Evolutionary conservation across 345 rosid species (phyloP), one percentile per base, ranked within the genome.

Genomic region (Brassica nigra): DNA sequence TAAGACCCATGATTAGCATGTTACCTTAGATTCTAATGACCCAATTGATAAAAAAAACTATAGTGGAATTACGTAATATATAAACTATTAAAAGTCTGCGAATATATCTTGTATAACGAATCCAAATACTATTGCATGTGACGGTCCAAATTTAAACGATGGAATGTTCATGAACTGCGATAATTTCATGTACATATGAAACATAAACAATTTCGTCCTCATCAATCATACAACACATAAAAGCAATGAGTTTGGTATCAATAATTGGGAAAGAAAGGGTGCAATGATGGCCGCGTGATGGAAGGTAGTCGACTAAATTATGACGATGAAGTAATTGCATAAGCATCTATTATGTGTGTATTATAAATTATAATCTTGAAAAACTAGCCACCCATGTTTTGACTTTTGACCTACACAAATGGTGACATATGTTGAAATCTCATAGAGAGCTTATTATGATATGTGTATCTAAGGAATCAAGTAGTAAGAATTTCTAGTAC

Each of bases 1-100:
- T 64, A 68, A 74, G 73, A 64, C 72, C 70, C 64, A 85, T 83
- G 76, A 87, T 76, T 75, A 82, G 86, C 91, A 88, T 84, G 91
- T 85, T 87, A 84, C 83, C 71, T 74, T 71, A 30, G 89, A 84
- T 78, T 77, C 85, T 70, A 76, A 28, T 75, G 71, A 68, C 79
- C 59, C 66, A 34, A 52, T 74, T 69, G 39, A 78, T 65, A 73
- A 30, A 33, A 63, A 59, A 59, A 23, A 18, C 31, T 49, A 68
- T 33, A 30, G 70, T 47, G 18, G 52, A 61, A 59, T 67, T 33
- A 61, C 57, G 47, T 79, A 68, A 3, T 57, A 74, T 28, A 62
- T 62, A 70, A 55, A 64, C 31, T 73, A 79, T 73, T 79, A 11
- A 73, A 37, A 80, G 52, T 74, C 15, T 36, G 70, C 61, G 75